These are phyloP conservation scores for Plectosphaerella cucumerina DNA, from an alignment of 2,329 filamentous ascomycete species.

Conservation along the genomic window DNA sequence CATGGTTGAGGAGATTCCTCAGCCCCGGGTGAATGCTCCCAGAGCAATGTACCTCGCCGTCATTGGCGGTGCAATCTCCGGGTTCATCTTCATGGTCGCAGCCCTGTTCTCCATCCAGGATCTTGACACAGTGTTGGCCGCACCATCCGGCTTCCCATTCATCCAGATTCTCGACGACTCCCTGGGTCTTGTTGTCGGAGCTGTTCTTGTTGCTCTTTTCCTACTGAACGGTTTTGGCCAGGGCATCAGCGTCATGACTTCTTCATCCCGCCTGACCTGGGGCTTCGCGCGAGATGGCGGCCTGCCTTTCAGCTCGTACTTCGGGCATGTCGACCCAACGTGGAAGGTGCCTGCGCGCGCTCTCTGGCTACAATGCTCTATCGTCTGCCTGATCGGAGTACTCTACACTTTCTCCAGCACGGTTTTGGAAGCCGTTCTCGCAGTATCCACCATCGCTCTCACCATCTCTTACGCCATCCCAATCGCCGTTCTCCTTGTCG, in stretches of 20 bases:
- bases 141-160: slow-evolving; percentile 38
- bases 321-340: slow-evolving; percentile 35
- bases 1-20: slow-evolving; percentile 53
- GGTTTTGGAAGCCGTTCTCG: slow-evolving; percentile 48
- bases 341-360: slow-evolving; percentile 51
- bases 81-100: slow-evolving; percentile 47
- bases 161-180: slow-evolving; percentile 40
- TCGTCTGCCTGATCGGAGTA: slow-evolving; percentile 40
- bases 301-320: slow-evolving; percentile 37
- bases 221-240: slow-evolving; percentile 53
- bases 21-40: slow-evolving; percentile 45
- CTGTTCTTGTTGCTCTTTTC: slow-evolving; percentile 44
- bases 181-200: slow-evolving; percentile 33
- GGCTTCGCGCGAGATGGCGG: slow-evolving; percentile 51
- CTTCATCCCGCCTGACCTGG: slow-evolving; percentile 48
- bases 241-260: slow-evolving; percentile 46
- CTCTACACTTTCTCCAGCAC: slow-evolving; percentile 51
- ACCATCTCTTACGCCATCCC: slow-evolving; percentile 49
- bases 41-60: slow-evolving; percentile 49
- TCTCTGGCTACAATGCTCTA: slow-evolving; percentile 44
- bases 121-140: slow-evolving; percentile 33
- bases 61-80: slow-evolving; percentile 40
- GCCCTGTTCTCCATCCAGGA: slow-evolving; percentile 47
- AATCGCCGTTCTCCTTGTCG: slow-evolving; percentile 40
- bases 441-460: slow-evolving; percentile 52